A percentile compares a stretch with the other conserved stretches of the same genome.
Conservation (phyloP, 345 rosid genomes). For the Trapa incisa region DNA sequence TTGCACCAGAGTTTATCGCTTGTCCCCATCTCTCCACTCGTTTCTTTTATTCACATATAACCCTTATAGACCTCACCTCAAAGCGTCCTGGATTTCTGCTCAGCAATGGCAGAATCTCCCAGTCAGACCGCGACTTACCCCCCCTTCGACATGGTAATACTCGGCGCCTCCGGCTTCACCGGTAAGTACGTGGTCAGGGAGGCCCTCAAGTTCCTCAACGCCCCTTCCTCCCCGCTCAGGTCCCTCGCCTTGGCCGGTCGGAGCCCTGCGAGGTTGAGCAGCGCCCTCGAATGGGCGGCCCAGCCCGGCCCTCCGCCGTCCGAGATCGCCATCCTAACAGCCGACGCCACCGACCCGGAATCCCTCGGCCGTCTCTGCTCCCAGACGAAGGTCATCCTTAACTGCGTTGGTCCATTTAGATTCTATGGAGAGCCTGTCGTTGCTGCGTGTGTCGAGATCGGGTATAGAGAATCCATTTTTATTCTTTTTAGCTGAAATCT, state of each 20-base stretch:
- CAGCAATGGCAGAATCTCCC: constrained; percentile 12
- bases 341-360: constrained; percentile 55
- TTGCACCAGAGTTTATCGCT: too few relatives aligned
- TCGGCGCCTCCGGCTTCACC: constrained; percentile 76
- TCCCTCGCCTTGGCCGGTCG: constrained; percentile 79
- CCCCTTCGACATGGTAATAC: constrained; percentile 39
- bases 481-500: neutral
- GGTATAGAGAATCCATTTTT: constrained; percentile 20
- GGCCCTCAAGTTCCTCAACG: constrained; percentile 50
- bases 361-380: constrained; percentile 60
- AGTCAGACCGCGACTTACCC: neutral
- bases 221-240: constrained; percentile 52
- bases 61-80: too few relatives aligned
- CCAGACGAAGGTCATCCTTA: constrained; percentile 61
- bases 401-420: constrained; percentile 83
- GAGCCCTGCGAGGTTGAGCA: constrained; percentile 36
- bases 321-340: constrained; percentile 43
- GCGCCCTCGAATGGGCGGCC: constrained; percentile 66
- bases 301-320: constrained; percentile 43
- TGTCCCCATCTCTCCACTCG: too few relatives aligned
- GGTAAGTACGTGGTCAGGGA: constrained; percentile 65
- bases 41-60: too few relatives aligned
- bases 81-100: neutral
- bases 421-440: constrained; percentile 68
- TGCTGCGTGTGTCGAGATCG: constrained; percentile 64